Evolutionary conservation across 495 filamentous ascomycete species (phyloP), one percentile per base, ranked within the genome.

Genomic region (Penicillium desertorum): DNA sequence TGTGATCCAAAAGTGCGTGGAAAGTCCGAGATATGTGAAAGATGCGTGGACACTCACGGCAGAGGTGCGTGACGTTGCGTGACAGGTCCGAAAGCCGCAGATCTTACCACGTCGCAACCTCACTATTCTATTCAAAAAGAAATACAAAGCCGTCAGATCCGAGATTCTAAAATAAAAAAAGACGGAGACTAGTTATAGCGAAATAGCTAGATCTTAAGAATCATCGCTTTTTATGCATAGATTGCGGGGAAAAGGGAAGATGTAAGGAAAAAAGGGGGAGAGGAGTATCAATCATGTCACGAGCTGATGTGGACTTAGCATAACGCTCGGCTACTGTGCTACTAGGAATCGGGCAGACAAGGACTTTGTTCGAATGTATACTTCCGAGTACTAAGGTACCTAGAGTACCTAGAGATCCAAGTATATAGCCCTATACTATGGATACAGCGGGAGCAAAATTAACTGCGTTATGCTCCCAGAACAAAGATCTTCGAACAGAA

Each of bases 231-330:
- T 12, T 3, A 29, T 12, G 16, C 25, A 48, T 8, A 20, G 27
- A 48, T 20, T 48, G 29, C 45, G 45, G 29, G 45, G 45, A 19
- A 30, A 46, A 0, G 27, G 23, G 27, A 30, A 47, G 41, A 23
- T 22, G 11, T 11, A 34, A 34, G 16, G 44, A 46, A 34, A 34
- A 48, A 20, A n/a, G 47, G 43, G 42, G 53, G 43, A 55, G 30
- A 20, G 10, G 14, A 45, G 23, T 17, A 30, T 16, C 32, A 55
- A 30, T 16, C 32, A 55, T 55, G 53, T 55, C 53, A 55, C 53
- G 53, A 45, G 53, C 22, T 47, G 45, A 30, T 47, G 17, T n/a
- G 45, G 10, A 19, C 17, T 29, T 27, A 19, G 8, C 45, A 30
- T 47, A 4, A 29, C 5, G 45, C 45, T 39, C 32, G 30, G 19